phyloP scores from a whole-genome alignment of 1,284 basidiomycete species.

The Sporisorium reilianum region DNA sequence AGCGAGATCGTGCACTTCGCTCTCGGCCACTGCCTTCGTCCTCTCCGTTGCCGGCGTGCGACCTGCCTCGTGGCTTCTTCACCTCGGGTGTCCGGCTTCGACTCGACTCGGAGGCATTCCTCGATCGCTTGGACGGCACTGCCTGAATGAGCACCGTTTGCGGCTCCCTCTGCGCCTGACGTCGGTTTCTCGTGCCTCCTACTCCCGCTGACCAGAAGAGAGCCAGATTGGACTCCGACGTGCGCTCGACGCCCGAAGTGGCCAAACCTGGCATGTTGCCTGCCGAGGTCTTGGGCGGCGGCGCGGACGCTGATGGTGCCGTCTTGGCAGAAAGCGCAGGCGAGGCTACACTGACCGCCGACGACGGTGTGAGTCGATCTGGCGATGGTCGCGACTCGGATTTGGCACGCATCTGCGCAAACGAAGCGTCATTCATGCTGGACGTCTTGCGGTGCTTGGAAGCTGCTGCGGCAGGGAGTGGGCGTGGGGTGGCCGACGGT shows the following conservation, averaged over 20 bases:
- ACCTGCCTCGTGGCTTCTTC: slow-evolving; percentile 35
- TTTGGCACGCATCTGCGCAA: slow-evolving; percentile 18
- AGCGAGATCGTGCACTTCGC: slow-evolving; percentile 29
- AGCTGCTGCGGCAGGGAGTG: slow-evolving; percentile 1
- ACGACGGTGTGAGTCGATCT: slow-evolving; percentile 16
- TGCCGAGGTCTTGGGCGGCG: slow-evolving; percentile 19
- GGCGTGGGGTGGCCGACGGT: slow-evolving; percentile 8
- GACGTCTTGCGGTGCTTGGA: slow-evolving; percentile 50
- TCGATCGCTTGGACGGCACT: slow-evolving; percentile 33
- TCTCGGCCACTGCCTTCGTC: slow-evolving; percentile 41
- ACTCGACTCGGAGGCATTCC: slow-evolving; percentile 39
- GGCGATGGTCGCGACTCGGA: slow-evolving; percentile 23
- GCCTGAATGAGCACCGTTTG: slow-evolving; percentile 29
- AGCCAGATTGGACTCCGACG: slow-evolving; percentile 66
- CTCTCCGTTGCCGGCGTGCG: slow-evolving; percentile 17
- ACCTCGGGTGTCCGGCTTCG: slow-evolving; percentile 48
- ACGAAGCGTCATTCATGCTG: slow-evolving; percentile 40
- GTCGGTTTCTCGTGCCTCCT: slow-evolving; percentile 58
- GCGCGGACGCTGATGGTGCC: slow-evolving; percentile 23
- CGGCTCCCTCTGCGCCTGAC: slow-evolving; percentile 56
- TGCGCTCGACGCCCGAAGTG: slow-evolving; percentile 65
- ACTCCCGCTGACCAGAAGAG: slow-evolving; percentile 68
- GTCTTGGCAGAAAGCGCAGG: slow-evolving; percentile 16
- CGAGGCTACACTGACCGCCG: slow-evolving; percentile 8
- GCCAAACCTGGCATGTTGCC: slow-evolving; percentile 55